A percentile compares a stretch with the other conserved stretches of the same genome.
These are phyloP conservation scores for Fusarium secorum DNA, from an alignment of 2,329 filamentous ascomycete species.

Conservation along the genomic window DNA sequence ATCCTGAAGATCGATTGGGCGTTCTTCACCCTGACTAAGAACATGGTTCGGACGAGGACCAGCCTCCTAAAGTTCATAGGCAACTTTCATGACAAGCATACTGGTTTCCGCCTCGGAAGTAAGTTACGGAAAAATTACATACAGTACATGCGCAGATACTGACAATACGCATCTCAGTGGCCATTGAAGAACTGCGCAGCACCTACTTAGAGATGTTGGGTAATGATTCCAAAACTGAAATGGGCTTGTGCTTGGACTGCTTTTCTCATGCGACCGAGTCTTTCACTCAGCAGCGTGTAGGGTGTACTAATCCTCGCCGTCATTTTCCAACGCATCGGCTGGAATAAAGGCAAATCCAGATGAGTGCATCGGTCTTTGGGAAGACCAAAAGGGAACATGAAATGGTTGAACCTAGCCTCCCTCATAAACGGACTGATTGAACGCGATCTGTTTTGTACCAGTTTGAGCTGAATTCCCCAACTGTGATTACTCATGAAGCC, in stretches of 20 bases:
- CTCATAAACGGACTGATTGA: not conserved
- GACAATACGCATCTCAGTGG: not conserved
- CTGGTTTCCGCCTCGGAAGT: not conserved
- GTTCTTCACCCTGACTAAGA: not conserved
- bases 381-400: not conserved
- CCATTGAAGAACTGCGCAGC: not conserved
- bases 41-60: fast-evolving
- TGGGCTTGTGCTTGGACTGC: slow-evolving; percentile 1
- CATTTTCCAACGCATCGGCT: not conserved
- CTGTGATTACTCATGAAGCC: not conserved
- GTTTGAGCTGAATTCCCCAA: not conserved
- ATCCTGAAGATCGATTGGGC: not conserved
- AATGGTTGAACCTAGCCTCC: not conserved
- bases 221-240: not conserved
- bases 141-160: not conserved
- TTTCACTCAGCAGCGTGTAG: fast-evolving
- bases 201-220: not conserved
- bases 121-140: not conserved
- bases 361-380: not conserved
- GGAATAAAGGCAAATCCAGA: not conserved
- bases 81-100: not conserved
- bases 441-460: not conserved
- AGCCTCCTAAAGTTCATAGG: not conserved
- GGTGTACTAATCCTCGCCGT: not conserved
- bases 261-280: not conserved